Evolutionary conservation across 2,329 filamentous ascomycete species (phyloP), one percentile per base, ranked within the genome.

Genomic region (Cladorrhinum sp.): DNA sequence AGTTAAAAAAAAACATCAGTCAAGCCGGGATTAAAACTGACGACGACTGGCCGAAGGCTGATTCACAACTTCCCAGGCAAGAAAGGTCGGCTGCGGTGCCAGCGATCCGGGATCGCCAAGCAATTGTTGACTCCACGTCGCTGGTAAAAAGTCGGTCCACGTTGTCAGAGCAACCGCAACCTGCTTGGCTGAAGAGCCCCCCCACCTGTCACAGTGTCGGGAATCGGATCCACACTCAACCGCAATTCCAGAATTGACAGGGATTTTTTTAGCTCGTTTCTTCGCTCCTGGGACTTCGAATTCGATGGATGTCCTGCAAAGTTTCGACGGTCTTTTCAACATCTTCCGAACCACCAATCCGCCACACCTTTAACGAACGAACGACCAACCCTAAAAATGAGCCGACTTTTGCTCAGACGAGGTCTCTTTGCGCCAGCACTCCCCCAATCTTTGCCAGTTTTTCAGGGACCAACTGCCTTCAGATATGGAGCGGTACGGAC

Each of bases 141-240:
- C 10, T 46, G 42, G 50, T 58, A 46, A 65, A 63, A 59, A 62
- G 58, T 58, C 46, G 23, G 21, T 12, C 20, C 21, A 9, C n/a
- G 67, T 69, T 69, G 67, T 46, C 66, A 21, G 50, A 61, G 67
- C 63, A 69, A 69, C 67, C 3, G 26, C 21, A 28, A 28, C 9
- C 26, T 5, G 5, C 21, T 18, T n/a, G 21, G 21, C 12, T 36
- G 42, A 46, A 18, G 16, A 46, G n/a, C 42, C 4, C 3, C 36
- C 42, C 42, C 42, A 46, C 42, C 42, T 46, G 42, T 21, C 42
- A 21, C n/a, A 46, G 42, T 46, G 42, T 4, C 5, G 42, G n/a
- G n/a, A 20, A 16, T 21, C 7, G 42, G n/a, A 18, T 20, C 42
- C 42, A 46, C 42, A 46, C 42, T 46, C 42, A 46, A 46, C 42